Evolutionary conservation across 495 filamentous ascomycete genomes (phyloP).

Genomic region (Penicillium herquei): DNA sequence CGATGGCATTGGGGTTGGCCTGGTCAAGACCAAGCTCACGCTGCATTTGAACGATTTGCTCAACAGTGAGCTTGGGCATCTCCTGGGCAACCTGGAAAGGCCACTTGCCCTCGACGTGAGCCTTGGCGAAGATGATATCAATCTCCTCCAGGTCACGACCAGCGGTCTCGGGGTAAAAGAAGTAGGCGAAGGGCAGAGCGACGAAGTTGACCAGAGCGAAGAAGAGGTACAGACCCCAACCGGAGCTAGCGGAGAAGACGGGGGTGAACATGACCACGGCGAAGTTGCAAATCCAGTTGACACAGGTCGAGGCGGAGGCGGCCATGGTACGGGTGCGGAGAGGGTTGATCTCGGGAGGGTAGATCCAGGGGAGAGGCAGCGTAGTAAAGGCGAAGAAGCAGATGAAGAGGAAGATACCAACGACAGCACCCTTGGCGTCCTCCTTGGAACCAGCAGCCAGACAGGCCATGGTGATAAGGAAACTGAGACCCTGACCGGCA

Average conservation of each 20-base stretch:
- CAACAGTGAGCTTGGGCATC: conserved; percentile 37
- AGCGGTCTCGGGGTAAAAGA: conserved; percentile 71
- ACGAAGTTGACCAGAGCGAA: conserved; percentile 67
- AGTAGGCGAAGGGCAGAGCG: conserved; percentile 62
- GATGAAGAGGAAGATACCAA: conserved; percentile 43
- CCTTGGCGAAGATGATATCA: conserved; percentile 53
- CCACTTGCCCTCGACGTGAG: conserved; percentile 39
- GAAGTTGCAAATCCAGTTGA: conserved; percentile 50
- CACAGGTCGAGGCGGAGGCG: conserved; percentile 41
- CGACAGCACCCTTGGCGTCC: conserved; percentile 36
- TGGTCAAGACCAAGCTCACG: conserved; percentile 29
- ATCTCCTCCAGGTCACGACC: conserved; percentile 72
- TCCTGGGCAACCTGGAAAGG: conserved; percentile 32
- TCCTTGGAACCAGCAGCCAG: conserved; percentile 19
- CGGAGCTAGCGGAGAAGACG: conserved; percentile 27
- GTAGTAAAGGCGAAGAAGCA: conserved; percentile 40
- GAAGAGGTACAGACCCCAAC: conserved; percentile 52
- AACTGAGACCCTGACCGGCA: conserved; percentile 49
- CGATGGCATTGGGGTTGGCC: conserved; percentile 11
- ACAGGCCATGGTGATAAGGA: conserved; percentile 39
- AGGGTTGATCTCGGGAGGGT: conserved; percentile 74
- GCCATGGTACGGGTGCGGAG: conserved; percentile 69
- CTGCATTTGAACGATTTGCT: conserved; percentile 32
- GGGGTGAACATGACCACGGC: conserved; percentile 49
- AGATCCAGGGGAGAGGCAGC: conserved; percentile 63